Evolutionary conservation across 148 eudicot genomes (phyloP).

Genomic region (Nyssa sinensis): DNA sequence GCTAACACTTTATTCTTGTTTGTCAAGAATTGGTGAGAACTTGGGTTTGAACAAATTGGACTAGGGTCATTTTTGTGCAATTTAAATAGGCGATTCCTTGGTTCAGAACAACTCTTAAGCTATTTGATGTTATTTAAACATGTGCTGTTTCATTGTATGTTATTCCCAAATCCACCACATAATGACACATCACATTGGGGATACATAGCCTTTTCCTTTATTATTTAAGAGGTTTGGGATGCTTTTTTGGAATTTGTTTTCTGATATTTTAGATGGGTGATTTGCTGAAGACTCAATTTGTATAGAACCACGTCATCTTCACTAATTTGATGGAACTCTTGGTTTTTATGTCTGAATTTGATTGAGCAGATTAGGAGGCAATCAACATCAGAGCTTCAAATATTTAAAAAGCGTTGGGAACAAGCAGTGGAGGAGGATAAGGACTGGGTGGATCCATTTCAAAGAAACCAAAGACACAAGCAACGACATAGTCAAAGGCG

Average conservation of each 20-base stretch:
- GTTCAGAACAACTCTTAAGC: neutral
- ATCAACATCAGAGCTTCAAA: constrained; percentile 30
- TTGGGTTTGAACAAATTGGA: too few species aligned
- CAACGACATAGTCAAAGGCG: neutral
- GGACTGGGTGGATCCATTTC: constrained; percentile 38
- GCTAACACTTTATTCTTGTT: too few species aligned
- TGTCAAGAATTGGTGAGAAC: too few species aligned
- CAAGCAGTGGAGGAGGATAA: constrained; percentile 31
- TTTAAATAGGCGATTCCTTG: neutral
- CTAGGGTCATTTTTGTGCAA: neutral
- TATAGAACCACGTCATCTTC: neutral
- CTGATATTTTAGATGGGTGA: neutral
- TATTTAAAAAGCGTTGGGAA: constrained; percentile 40
- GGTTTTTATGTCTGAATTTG: neutral
- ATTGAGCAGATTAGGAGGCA: constrained; percentile 39
- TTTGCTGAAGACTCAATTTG: neutral
- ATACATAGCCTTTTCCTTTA: too few species aligned
- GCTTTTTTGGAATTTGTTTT: too few species aligned
- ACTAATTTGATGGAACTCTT: neutral
- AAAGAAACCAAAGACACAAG: constrained; percentile 9
- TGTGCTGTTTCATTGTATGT: too few species aligned
- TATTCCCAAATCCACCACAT: too few species aligned
- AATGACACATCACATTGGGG: too few species aligned
- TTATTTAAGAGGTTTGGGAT: too few species aligned
- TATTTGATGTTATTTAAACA: too few species aligned